Percentiles rank a stretch among this genome's conserved stretches.
Evolutionary conservation across 2,329 filamentous ascomycete species (phyloP).

Genomic region (Fusarium napiforme): DNA sequence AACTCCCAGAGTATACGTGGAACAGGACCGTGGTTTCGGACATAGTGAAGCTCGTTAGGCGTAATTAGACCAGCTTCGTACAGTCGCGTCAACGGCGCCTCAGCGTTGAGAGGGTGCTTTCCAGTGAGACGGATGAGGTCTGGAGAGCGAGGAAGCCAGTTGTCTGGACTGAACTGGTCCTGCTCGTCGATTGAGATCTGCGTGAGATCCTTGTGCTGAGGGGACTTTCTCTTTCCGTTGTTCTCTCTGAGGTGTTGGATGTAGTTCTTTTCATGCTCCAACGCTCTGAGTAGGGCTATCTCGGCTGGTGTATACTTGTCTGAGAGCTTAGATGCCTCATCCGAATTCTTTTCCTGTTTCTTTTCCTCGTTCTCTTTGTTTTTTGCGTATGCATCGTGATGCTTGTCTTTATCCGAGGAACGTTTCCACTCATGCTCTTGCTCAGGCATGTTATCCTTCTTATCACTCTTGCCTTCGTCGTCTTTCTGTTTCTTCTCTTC

Average conservation of each 20-base stretch:
- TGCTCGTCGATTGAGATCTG: neutral
- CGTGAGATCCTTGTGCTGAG: neutral
- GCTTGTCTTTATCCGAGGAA: neutral
- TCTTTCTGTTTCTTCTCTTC: neutral
- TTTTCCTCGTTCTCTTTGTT: neutral
- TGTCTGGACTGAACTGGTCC: neutral
- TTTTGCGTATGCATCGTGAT: neutral
- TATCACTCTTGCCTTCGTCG: neutral
- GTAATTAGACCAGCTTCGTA: neutral
- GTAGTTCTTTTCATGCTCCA: neutral
- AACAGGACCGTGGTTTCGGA: neutral
- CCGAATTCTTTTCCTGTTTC: fast-evolving
- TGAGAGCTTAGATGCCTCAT: neutral
- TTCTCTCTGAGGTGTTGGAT: neutral
- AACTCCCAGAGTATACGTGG: neutral
- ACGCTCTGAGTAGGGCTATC: neutral
- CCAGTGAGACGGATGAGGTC: neutral
- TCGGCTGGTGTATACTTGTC: neutral
- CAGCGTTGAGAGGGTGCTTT: neutral
- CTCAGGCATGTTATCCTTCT: neutral
- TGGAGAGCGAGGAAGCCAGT: neutral
- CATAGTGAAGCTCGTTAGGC: neutral
- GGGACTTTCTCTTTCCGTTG: neutral
- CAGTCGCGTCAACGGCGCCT: neutral
- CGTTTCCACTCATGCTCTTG: neutral